Base-by-base conservation (phyloP, 305 asterid genomes). In the Lippia alba region DNA sequence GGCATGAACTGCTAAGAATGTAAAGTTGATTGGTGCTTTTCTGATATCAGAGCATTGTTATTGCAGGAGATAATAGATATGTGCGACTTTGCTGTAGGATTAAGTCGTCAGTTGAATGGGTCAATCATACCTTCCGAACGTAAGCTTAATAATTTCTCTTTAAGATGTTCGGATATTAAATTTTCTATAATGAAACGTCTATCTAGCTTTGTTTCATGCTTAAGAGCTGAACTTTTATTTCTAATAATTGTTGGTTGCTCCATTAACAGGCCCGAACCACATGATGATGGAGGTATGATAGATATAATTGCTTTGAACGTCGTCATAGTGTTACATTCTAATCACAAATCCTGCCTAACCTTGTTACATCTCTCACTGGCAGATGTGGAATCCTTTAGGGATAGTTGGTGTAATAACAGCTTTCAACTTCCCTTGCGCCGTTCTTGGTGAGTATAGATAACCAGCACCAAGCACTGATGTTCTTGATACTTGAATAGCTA, bases 361-460 rank as follows among this genome's bases (percentile, higher is more conserved):
- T 77, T 74, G 45, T 45, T 55, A 34, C 63, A 18, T 80, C 54
- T 65, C 24, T 50, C 55, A 57, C 51, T 72, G 72, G 62, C 96
- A 94, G 99, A 86, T 81, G 90, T 94, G 99, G 98, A 94, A 90
- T 78, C 99, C 99, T 74, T 91, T 94, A 46, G 97, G 99, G 74
- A 78, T 90, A 78, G 97, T 94, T 49, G 99, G 97, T 44, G 96
- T 94, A 2, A 92, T 94, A 60, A 94, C 99, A 1, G 97, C 99
- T 72, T 94, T 94, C 82, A 94, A 94, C 84, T 94, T 94, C 83
- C 99, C 99, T 16, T 89, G 98, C 66, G 98, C 98, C 77, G 99
- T 92, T 76, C 96, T 94, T 70, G 99, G 99, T 94, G 78, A 81
- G 96, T 71, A 46, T 56, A 18, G 69, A 67, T 65, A 30, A 14